Base-by-base conservation (phyloP, 2,329 filamentous ascomycete species). In the Didymellaceae sp. region DNA sequence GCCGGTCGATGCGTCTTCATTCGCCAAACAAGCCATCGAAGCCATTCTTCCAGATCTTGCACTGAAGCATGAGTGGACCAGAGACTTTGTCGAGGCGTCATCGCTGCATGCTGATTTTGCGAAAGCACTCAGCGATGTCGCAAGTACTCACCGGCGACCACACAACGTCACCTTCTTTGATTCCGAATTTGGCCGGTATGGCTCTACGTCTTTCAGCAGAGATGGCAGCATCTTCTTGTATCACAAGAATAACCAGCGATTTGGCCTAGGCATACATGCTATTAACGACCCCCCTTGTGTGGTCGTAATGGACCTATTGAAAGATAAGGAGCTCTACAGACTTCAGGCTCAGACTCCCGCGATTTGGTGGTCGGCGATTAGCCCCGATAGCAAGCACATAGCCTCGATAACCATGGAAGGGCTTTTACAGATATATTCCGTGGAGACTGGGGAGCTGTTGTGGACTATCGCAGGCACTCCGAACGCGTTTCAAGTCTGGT, bases 401-500 rank as follows among this genome's bases (percentile, higher is more conserved):
- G 64, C 65, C 4, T 64, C 60, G 2, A 55, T 67, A 11, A 60
- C 67, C 17, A 67, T 61, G 63, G 65, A 69, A 35, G 65, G 65
- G 2, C 61, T 60, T 7, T 24, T 70, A 35, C 62, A 63, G n/a
- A 61, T 69, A 59, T 64, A 63, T 40, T 56, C 49, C 14, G 52
- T 21, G n/a, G 17, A 17, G 3, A 60, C 59, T 6, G 64, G 65
- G 3, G 44, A 52, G 18, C 40, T 69, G 1, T 32, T 40, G 22
- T 68, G 65, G 66, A 41, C 41, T 8, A 59, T 55, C 4, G 28
- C 62, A 13, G 56, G 55, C 4, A 54, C 52, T n/a, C n/a, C n/a
- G n/a, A n/a, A n/a, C n/a, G n/a, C n/a, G 14, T 52, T 57, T 0
- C 63, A 65, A 18, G 54, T 57, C 33, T 67, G 66, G 62, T 44